phyloP scores from a whole-genome alignment of 805 yeast species.

The Lipomyces spencermartinsiae region DNA sequence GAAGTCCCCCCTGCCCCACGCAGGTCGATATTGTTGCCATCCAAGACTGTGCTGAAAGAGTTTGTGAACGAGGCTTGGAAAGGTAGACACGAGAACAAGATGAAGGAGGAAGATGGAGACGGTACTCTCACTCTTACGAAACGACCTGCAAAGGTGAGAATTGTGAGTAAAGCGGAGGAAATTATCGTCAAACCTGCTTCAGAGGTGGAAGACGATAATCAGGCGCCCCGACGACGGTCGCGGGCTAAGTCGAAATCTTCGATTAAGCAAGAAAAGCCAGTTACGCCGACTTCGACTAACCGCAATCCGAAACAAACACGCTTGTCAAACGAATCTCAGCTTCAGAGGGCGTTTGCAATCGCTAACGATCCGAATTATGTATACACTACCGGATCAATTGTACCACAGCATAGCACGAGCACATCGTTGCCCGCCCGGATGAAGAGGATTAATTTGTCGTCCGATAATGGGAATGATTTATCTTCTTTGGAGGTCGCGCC shows the following conservation, averaged over 20 bases:
- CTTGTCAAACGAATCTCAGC: background rate
- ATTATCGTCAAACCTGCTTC: background rate
- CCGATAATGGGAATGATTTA: background rate
- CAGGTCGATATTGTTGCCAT: background rate
- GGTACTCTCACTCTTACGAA: background rate
- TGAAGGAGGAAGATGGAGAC: background rate
- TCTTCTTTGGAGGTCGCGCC: background rate
- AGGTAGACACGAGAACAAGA: background rate
- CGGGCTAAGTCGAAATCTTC: background rate
- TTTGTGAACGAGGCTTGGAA: slow-evolving; percentile 26
- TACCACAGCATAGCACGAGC: background rate
- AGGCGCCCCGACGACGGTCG: background rate
- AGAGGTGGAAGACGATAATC: slow-evolving; percentile 9
- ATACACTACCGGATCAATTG: background rate
- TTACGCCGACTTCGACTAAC: background rate
- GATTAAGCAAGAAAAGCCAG: background rate
- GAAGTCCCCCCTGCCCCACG: background rate
- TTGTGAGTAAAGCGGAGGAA: slow-evolving; percentile 16
- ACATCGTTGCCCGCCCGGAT: background rate
- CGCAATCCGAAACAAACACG: background rate
- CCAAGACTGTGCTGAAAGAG: slow-evolving; percentile 12
- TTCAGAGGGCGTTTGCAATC: background rate
- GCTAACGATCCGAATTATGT: background rate
- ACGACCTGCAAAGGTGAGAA: slow-evolving; percentile 13
- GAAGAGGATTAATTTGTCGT: background rate